Evolutionary conservation across 2,329 filamentous ascomycete species (phyloP).

Genomic region (Alternaria angustiovoidea): DNA sequence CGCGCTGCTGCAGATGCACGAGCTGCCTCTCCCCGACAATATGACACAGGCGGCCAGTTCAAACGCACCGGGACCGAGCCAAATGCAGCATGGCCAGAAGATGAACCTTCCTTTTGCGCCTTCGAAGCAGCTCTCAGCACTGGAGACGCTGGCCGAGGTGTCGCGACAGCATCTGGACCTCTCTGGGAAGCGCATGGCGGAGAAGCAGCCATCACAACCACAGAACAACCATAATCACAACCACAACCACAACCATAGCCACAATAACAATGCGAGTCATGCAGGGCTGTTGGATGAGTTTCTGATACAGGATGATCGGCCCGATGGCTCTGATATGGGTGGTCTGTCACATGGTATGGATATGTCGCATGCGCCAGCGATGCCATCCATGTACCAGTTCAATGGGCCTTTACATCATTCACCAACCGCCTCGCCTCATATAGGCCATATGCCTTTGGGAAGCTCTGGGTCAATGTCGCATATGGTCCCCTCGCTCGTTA

Average conservation of each 20-base stretch:
- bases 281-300: constrained; percentile 49
- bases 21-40: constrained; percentile 62
- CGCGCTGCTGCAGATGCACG: constrained; percentile 75
- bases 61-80: constrained; percentile 21
- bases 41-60: constrained; percentile 36
- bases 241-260: constrained; percentile 5
- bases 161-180: constrained; percentile 75
- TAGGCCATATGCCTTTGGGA: constrained; percentile 41
- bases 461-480: constrained; percentile 42
- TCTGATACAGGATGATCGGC: constrained; percentile 48
- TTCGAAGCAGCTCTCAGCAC: constrained; percentile 73
- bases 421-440: constrained; percentile 46
- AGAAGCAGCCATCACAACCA: constrained; percentile 37
- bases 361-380: constrained; percentile 43
- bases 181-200: constrained; percentile 55
- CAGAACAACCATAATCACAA: constrained; percentile 16
- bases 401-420: constrained; percentile 47
- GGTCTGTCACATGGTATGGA: constrained; percentile 42
- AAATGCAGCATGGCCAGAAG: constrained; percentile 39
- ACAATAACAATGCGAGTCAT: constrained; percentile 25
- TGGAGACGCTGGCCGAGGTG: constrained; percentile 88
- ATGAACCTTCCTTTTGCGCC: constrained; percentile 55
- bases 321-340: constrained; percentile 38
- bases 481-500: constrained; percentile 50
- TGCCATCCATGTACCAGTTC: constrained; percentile 51